A percentile compares a stretch with the other conserved stretches of the same genome.
Conservation (phyloP, 2,329 filamentous ascomycete species). For the Ramularia endophylla region DNA sequence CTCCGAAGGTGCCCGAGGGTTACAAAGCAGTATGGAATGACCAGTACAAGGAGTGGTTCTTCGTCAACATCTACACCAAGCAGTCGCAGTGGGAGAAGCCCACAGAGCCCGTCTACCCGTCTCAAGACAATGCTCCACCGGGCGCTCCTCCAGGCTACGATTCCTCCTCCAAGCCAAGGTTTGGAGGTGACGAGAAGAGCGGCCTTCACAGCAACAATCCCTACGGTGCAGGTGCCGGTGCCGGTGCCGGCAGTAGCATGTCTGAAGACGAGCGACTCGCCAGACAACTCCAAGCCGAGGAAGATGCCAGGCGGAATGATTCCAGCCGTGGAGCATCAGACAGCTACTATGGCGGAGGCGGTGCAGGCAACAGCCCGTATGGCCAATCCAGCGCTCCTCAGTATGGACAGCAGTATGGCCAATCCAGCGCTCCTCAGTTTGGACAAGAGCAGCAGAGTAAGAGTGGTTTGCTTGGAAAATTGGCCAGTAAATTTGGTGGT, state of each 20-base stretch:
- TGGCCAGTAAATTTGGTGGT: slow-evolving; percentile 43
- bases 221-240: slow-evolving; percentile 43
- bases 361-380: slow-evolving; percentile 27
- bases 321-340: slow-evolving; percentile 40
- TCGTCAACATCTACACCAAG: slow-evolving; percentile 82
- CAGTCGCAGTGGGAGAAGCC: slow-evolving; percentile 88
- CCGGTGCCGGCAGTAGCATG: slow-evolving; percentile 26
- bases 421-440: slow-evolving; percentile 27
- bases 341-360: slow-evolving; percentile 39
- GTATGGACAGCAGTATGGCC: slow-evolving; percentile 12
- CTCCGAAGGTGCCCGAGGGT: slow-evolving; percentile 41
- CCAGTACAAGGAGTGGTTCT: slow-evolving; percentile 91
- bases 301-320: slow-evolving; percentile 53
- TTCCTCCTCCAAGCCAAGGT: slow-evolving; percentile 34
- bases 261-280: slow-evolving; percentile 70
- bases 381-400: slow-evolving; percentile 25
- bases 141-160: slow-evolving; percentile 66
- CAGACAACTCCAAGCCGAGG: slow-evolving; percentile 73
- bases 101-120: slow-evolving; percentile 58
- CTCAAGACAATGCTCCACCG: slow-evolving; percentile 39
- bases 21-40: slow-evolving; percentile 84
- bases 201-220: slow-evolving; percentile 65
- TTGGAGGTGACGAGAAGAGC: slow-evolving; percentile 41
- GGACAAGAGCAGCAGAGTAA: slow-evolving; percentile 38
- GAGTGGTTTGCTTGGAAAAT: slow-evolving; percentile 46